phyloP scores from a whole-genome alignment of 176 grass and related monocot genomes.

The Areca catechu region DNA sequence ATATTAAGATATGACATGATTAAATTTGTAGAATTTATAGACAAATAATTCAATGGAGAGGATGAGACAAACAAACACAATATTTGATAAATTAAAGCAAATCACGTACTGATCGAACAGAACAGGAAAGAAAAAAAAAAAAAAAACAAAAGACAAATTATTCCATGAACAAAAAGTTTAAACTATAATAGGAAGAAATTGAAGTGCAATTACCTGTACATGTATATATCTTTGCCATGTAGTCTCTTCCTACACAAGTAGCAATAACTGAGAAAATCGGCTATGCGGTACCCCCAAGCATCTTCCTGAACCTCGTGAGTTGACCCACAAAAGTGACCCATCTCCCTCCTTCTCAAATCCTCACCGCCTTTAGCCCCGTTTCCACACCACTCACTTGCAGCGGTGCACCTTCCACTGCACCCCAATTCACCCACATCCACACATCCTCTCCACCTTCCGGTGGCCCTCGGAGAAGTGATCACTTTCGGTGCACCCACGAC shows the following conservation, averaged over 20 bases:
- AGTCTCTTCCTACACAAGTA: slow-evolving; percentile 10
- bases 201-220: slow-evolving; percentile 14
- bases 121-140: background rate
- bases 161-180: background rate
- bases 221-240: slow-evolving; percentile 13
- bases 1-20: no score
- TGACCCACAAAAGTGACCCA: background rate
- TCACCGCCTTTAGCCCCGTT: background rate
- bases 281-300: background rate
- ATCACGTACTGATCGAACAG: no score
- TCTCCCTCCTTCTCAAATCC: background rate
- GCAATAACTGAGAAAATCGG: slow-evolving; percentile 11
- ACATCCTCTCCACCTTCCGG: no score
- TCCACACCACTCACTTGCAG: background rate
- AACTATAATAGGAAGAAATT: no score
- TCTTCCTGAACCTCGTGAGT: background rate
- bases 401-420: background rate
- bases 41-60: no score
- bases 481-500: background rate
- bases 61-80: no score
- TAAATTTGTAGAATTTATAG: no score
- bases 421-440: background rate
- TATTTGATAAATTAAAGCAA: no score
- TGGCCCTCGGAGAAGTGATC: background rate
- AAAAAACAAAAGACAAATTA: background rate